A percentile compares a stretch with the other conserved stretches of the same genome.
phyloP scores from a whole-genome alignment of 2,329 filamentous ascomycete genomes.

The Clonostachys solani region DNA sequence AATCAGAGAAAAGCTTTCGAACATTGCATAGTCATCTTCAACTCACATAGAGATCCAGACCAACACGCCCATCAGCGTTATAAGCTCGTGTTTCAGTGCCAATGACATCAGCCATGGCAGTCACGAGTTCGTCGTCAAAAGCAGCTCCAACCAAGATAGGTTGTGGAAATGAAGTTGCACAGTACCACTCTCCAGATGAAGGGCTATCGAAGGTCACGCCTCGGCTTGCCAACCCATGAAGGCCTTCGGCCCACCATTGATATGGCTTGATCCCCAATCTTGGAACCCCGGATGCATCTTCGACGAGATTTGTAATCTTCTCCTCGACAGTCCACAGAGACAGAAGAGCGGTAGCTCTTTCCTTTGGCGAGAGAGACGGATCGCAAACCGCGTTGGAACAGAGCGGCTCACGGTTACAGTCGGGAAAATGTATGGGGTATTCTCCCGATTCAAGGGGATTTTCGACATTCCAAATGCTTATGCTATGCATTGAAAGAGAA shows the following conservation, averaged over 20 bases:
- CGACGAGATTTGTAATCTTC: slow-evolving; percentile 18
- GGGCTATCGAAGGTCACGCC: slow-evolving; percentile 50
- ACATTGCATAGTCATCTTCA: too few species aligned
- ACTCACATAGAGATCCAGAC: slow-evolving; percentile 8
- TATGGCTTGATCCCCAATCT: slow-evolving; percentile 34
- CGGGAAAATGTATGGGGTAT: too few species aligned
- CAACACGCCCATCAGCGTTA: slow-evolving; percentile 50
- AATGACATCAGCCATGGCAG: slow-evolving; percentile 48
- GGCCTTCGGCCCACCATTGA: slow-evolving; percentile 57
- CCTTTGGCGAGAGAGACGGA: slow-evolving; percentile 14
- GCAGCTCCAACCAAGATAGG: slow-evolving; percentile 58
- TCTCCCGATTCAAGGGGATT: too few species aligned
- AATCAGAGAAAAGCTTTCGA: too few species aligned
- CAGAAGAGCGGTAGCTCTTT: slow-evolving; percentile 21
- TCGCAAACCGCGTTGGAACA: slow-evolving; percentile 10
- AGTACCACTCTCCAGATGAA: neutral
- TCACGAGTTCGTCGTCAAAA: slow-evolving; percentile 58
- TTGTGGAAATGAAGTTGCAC: slow-evolving; percentile 58
- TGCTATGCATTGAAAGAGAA: too few species aligned
- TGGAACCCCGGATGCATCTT: too few species aligned
- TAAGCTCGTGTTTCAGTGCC: slow-evolving; percentile 60
- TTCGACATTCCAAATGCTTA: too few species aligned
- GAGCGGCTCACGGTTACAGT: too few species aligned
- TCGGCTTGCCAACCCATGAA: slow-evolving; percentile 54
- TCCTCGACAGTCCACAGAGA: slow-evolving; percentile 20